These are phyloP conservation scores for Ophiognomonia clavigignenti-juglandacearum DNA, from an alignment of 2,329 filamentous ascomycete genomes.

Conservation along the genomic window DNA sequence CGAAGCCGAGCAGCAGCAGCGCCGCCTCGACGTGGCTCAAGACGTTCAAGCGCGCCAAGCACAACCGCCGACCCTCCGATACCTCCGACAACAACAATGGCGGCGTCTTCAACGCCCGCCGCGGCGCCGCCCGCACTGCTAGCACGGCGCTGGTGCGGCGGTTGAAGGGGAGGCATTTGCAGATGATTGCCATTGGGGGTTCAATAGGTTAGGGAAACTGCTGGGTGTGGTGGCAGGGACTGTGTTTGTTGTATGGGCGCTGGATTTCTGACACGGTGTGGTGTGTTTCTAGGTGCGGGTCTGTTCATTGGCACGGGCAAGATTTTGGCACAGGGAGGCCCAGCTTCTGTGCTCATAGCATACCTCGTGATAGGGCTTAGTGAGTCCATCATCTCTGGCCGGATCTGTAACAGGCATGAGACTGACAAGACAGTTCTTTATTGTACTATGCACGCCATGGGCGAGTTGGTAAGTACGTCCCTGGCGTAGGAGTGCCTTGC, in stretches of 20 bases:
- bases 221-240: too few relatives aligned
- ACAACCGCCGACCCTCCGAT: too few relatives aligned
- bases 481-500: too few relatives aligned
- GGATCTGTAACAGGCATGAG: background rate
- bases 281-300: slow-evolving; percentile 74
- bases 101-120: slow-evolving; percentile 48
- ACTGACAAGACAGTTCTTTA: slow-evolving; percentile 51
- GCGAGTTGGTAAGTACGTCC: slow-evolving; percentile 72
- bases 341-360: slow-evolving; percentile 70
- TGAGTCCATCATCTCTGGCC: background rate
- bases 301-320: slow-evolving; percentile 80
- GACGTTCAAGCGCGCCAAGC: too few relatives aligned
- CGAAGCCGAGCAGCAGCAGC: too few relatives aligned
- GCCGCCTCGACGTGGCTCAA: too few relatives aligned
- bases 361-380: slow-evolving; percentile 77
- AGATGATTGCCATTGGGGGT: slow-evolving; percentile 96
- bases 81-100: too few relatives aligned
- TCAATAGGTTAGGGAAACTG: slow-evolving; percentile 66
- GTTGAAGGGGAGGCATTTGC: slow-evolving; percentile 78
- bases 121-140: slow-evolving; percentile 67
- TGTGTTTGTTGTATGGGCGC: too few relatives aligned
- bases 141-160: slow-evolving; percentile 69
- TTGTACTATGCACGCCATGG: slow-evolving; percentile 85
- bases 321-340: slow-evolving; percentile 67
- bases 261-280: too few relatives aligned